These are phyloP conservation scores for Tricholoma hemisulphureum DNA, from an alignment of 768 basidiomycete species.

Conservation along the genomic window DNA sequence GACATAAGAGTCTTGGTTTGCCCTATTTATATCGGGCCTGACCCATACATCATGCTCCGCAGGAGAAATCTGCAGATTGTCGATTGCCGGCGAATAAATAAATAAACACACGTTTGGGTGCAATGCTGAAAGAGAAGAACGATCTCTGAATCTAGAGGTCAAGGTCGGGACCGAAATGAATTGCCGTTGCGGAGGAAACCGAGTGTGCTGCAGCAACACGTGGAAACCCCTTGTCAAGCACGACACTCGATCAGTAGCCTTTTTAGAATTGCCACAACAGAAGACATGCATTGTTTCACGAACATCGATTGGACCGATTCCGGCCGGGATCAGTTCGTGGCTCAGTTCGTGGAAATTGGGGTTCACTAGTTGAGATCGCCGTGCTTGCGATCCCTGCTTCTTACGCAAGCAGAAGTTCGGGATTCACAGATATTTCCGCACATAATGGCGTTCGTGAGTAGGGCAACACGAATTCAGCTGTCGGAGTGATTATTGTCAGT, in stretches of 20 bases:
- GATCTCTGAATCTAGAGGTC: constrained; percentile 12
- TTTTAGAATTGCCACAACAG: constrained; percentile 11
- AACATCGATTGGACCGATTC: constrained; percentile 14
- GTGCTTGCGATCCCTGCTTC: constrained; percentile 9
- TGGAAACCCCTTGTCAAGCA: constrained; percentile 14
- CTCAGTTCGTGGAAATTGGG: constrained; percentile 21
- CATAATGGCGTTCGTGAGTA: constrained; percentile 5
- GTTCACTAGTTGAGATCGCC: constrained; percentile 15
- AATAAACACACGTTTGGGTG: constrained; percentile 12
- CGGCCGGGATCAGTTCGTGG: constrained; percentile 16
- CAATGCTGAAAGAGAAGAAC: constrained; percentile 8
- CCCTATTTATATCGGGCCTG: constrained; percentile 24
- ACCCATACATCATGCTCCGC: constrained; percentile 25
- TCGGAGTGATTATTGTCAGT: constrained; percentile 13
- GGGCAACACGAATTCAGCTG: constrained; percentile 4
- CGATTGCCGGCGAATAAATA: constrained; percentile 12
- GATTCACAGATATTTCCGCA: constrained; percentile 17
- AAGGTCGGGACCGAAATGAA: constrained; percentile 21
- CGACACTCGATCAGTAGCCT: constrained; percentile 15
- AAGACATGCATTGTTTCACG: constrained; percentile 18
- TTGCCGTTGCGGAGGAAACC: constrained; percentile 15
- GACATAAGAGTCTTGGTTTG: constrained; percentile 30
- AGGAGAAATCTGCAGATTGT: constrained; percentile 25
- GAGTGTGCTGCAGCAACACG: constrained; percentile 17
- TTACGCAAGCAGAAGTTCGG: constrained; percentile 10